Conservation (phyloP, 805 yeast genomes). For the Candida mattraensis region DNA sequence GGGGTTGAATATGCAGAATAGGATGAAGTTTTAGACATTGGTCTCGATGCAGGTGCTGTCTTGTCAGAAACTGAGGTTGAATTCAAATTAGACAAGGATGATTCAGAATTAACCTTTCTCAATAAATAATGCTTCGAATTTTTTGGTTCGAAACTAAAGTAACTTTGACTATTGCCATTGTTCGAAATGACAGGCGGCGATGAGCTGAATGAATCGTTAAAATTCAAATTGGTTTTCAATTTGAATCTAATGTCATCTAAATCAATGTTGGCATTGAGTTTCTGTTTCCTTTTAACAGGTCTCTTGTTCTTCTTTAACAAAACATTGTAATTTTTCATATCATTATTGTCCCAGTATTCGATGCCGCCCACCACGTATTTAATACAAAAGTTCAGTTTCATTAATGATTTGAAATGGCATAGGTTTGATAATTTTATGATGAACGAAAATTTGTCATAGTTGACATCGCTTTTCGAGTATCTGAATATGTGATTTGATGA, state of each 20-base stretch:
- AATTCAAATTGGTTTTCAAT: constrained; percentile 31
- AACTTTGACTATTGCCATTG: constrained; percentile 3
- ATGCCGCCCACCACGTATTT: constrained; percentile 35
- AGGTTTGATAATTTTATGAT: constrained; percentile 42
- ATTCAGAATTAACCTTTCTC: constrained; percentile 33
- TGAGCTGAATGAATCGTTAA: constrained; percentile 27
- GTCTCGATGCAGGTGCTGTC: constrained; percentile 10
- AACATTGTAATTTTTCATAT: constrained; percentile 38
- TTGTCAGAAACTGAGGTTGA: constrained; percentile 8
- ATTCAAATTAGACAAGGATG: constrained; percentile 24
- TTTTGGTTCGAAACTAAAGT: constrained; percentile 21
- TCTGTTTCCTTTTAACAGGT: constrained; percentile 8
- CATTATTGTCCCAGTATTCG: constrained; percentile 43
- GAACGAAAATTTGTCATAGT: constrained; percentile 48
- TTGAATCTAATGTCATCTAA: constrained; percentile 31
- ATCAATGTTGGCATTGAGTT: constrained; percentile 14
- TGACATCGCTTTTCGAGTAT: constrained; percentile 32
- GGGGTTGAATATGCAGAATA: constrained; percentile 15
- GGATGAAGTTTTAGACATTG: constrained; percentile 11
- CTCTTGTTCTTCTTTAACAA: constrained; percentile 29
- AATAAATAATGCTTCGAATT: constrained; percentile 27
- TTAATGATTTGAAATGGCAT: constrained; percentile 19
- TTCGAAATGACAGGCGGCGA: constrained; percentile 9
- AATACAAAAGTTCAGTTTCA: constrained; percentile 41
- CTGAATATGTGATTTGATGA: constrained; percentile 41